phyloP scores from a whole-genome alignment of 345 rosid species.

The Populus euphratica region DNA sequence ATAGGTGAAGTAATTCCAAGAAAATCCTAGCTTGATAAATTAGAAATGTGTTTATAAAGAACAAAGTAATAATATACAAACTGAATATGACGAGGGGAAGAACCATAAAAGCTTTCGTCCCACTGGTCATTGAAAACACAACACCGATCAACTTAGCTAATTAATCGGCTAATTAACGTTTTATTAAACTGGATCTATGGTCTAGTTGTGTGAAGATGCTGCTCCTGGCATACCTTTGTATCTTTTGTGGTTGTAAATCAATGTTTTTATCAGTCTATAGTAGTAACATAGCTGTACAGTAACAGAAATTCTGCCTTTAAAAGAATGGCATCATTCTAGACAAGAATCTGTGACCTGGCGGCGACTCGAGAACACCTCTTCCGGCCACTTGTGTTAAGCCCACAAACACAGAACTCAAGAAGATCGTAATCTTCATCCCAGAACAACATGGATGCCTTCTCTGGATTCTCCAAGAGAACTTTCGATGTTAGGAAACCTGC shows the following conservation, averaged over 20 bases:
- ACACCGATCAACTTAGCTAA: not conserved
- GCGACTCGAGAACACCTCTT: conserved; percentile 89
- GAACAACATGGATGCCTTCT: conserved; percentile 69
- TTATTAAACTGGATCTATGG: not conserved
- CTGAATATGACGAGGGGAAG: not conserved
- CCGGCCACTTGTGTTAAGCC: conserved; percentile 69
- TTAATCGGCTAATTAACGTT: not conserved
- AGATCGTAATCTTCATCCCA: conserved; percentile 97
- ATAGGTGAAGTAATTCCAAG: not conserved
- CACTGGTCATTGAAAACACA: not conserved
- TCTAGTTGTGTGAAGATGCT: not conserved
- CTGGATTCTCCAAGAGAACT: conserved; percentile 72
- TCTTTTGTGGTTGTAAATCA: not conserved
- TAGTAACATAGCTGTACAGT: conserved; percentile 29
- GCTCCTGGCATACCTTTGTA: conserved; percentile 1
- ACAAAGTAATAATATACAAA: not conserved
- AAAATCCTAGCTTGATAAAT: not conserved
- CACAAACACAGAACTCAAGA: conserved; percentile 82
- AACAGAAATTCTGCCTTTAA: not conserved
- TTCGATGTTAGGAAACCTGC: conserved; percentile 87
- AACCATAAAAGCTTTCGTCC: not conserved
- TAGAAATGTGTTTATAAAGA: not conserved
- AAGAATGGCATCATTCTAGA: conserved; percentile 34
- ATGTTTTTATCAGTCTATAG: not conserved
- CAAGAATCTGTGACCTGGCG: conserved; percentile 84